phyloP scores from a whole-genome alignment of 805 yeast species.

The Jamesozyma spencerorum region DNA sequence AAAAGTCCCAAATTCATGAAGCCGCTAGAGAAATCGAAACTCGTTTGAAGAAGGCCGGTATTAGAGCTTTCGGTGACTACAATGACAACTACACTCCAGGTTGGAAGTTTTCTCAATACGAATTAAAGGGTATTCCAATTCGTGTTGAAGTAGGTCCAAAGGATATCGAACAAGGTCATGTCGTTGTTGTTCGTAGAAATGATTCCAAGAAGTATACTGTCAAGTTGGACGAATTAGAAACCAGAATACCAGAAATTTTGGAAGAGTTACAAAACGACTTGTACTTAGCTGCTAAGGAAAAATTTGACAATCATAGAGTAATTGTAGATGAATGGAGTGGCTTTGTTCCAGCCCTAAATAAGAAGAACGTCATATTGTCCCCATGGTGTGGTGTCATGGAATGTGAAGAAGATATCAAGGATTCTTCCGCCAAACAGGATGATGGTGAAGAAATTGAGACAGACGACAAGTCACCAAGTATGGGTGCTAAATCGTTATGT shows the following conservation, averaged over 20 bases:
- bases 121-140: conserved; percentile 89
- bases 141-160: conserved; percentile 95
- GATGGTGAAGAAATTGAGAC: conserved; percentile 78
- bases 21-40: conserved; percentile 65
- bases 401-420: conserved; percentile 97
- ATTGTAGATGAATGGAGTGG: conserved; percentile 79
- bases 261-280: conserved; percentile 74
- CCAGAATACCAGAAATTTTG: conserved; percentile 62
- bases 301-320: conserved; percentile 77
- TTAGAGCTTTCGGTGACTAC: conserved; percentile 78
- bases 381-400: conserved; percentile 97
- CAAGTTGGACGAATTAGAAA: conserved; percentile 53
- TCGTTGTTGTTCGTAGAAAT: conserved; percentile 88
- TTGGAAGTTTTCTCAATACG: conserved; percentile 97
- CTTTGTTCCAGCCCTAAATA: conserved; percentile 85
- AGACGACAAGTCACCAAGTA: conserved; percentile 94
- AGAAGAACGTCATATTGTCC: conserved; percentile 79
- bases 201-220: conserved; percentile 67
- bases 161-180: conserved; percentile 73
- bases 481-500: conserved; percentile 99
- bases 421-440: conserved; percentile 66
- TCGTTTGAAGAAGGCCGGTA: conserved; percentile 47
- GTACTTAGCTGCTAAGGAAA: conserved; percentile 68
- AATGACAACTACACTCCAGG: conserved; percentile 95
- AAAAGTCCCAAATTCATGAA: conserved; percentile 55